Evolutionary conservation across 2,329 filamentous ascomycete genomes (phyloP).

Genomic region (Fusarium palustre): DNA sequence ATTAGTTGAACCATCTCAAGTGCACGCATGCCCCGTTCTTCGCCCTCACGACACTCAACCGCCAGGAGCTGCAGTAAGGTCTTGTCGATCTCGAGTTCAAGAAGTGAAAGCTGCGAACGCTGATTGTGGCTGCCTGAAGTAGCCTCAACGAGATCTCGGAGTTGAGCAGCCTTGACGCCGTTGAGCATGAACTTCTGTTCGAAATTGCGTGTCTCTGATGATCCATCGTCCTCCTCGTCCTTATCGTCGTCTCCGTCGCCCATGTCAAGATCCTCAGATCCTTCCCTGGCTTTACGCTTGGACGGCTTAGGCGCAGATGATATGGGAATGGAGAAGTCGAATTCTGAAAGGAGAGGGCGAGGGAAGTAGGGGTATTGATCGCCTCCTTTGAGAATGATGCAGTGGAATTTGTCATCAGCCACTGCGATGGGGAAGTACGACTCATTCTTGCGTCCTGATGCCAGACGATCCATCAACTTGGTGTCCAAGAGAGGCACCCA

Average conservation of each 20-base stretch:
- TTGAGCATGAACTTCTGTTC: conserved; percentile 86
- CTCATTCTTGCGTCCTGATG: conserved; percentile 87
- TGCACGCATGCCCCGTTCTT: conserved; percentile 94
- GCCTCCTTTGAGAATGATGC: conserved; percentile 97
- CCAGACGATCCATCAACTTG: conserved; percentile 81
- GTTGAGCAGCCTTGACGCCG: conserved; percentile 77
- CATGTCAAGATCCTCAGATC: conserved; percentile 50
- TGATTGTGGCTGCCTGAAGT: conserved; percentile 70
- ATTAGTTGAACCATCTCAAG: conserved; percentile 90
- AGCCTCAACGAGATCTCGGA: conserved; percentile 78
- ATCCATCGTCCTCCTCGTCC: conserved; percentile 51
- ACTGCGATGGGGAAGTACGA: conserved; percentile 96
- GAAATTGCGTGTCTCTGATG: conserved; percentile 69
- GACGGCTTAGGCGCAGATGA: conserved; percentile 61
- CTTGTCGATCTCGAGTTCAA: conserved; percentile 91
- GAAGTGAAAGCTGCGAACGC: conserved; percentile 72
- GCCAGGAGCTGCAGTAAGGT: conserved; percentile 88
- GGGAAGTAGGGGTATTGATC: conserved; percentile 95
- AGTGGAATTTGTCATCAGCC: conserved; percentile 92
- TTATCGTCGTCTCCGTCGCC: conserved; percentile 51
- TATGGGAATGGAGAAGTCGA: conserved; percentile 89
- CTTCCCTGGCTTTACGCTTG: conserved; percentile 49
- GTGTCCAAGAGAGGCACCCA: conserved; percentile 97
- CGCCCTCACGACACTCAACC: conserved; percentile 89
- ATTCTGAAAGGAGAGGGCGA: conserved; percentile 88